Base-by-base conservation (phyloP, 176 grass and related monocot genomes). In the Eragrostis nindensis region DNA sequence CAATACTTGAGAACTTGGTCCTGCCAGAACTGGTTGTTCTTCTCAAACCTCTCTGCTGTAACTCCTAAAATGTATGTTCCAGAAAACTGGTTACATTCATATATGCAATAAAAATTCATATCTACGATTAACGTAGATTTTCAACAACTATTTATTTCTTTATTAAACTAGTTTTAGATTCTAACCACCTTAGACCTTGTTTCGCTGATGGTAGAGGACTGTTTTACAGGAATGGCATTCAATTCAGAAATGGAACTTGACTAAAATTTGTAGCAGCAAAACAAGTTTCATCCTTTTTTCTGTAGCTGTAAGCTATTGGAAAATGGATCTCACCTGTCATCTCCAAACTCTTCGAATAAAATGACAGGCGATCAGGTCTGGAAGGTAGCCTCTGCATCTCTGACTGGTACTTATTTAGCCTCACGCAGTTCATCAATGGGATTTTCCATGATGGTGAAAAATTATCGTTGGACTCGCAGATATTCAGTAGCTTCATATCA, bases 341-440 rank as follows among this genome's bases (percentile, higher is more conserved):
- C 84, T 93, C 88, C 50, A 98, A 86, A 80, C 82, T 91, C 86
- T 77, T 91, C n/a, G 87, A 95, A 89, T 98, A 98, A 78, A 98
- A 77, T 47, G 80, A 93, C 29, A 95, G 60, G 49, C 92, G 89
- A 7, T 93, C 90, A 82, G 86, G 74, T 75, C 90, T 86, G 43
- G 90, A 83, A 81, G 90, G 92, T 15, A 95, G 56, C 77, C 88
- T 93, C 78, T 89, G 78, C 79, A 83, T 77, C 63, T 91, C 78
- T 25, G 81, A 80, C 49, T 86, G 84, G 7, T 86, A 81, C 32
- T 66, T 68, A 75, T 69, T 87, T 44, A 91, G 85, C 49, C 63
- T 87, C 71, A 98, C 72, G 79, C 96, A 98, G 68, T 95, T 98
- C 78, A 84, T 92, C 78, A 98, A 80, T 0, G 90, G 90, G 4